Percentiles rank a stretch among this genome's conserved stretches.
phyloP scores from a whole-genome alignment of 306 rosid genomes.

The apple (Malus domestica) region DNA sequence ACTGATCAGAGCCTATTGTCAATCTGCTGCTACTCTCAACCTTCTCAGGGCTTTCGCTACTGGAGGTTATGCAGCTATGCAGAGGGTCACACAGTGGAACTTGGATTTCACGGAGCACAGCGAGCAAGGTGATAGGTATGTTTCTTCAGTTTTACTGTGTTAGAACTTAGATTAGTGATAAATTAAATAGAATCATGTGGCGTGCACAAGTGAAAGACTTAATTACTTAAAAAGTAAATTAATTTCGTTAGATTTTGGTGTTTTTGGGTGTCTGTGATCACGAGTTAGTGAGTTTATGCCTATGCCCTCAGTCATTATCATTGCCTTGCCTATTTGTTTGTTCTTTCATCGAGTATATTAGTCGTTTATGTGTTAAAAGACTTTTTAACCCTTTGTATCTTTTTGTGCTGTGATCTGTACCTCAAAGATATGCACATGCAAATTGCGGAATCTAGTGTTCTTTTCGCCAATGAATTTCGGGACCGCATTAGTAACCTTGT shows the following conservation, averaged over 20 bases:
- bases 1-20: slow-evolving; percentile 92
- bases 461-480: background rate
- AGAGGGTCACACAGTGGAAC: slow-evolving; percentile 95
- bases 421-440: background rate
- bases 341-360: background rate
- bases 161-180: background rate
- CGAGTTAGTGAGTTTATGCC: background rate
- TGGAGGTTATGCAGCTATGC: slow-evolving; percentile 98
- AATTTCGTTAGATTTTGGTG: background rate
- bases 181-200: background rate
- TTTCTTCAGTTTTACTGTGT: background rate
- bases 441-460: background rate
- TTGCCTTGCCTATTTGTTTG: background rate
- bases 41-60: slow-evolving; percentile 92
- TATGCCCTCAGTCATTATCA: slow-evolving; percentile 5
- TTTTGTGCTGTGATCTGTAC: background rate
- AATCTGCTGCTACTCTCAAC: slow-evolving; percentile 87
- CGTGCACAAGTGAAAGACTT: too few relatives aligned
- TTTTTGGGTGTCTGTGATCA: background rate
- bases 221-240: background rate
- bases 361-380: background rate
- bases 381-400: background rate
- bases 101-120: slow-evolving; percentile 88
- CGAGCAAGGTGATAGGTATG: slow-evolving; percentile 92
- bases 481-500: background rate